Evolutionary conservation across 805 yeast genomes (phyloP), one percentile per base, ranked within the genome.

Genomic region (Candida taoyuanica): DNA sequence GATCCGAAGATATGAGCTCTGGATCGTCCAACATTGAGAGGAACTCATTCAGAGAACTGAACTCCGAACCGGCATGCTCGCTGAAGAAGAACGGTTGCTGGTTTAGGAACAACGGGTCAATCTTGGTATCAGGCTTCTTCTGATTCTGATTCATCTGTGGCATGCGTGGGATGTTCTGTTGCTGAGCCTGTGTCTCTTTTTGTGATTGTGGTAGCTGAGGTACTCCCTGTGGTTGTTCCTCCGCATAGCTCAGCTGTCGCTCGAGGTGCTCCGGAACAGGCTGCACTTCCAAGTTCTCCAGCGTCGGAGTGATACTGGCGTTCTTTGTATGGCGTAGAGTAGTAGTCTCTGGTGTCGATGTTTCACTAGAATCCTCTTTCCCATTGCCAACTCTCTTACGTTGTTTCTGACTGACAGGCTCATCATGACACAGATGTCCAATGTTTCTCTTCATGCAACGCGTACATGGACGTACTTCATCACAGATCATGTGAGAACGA

Each of bases 401-500:
- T 29, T 52, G 56, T 29, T 46, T 48, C 19, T 50, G 51, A 7
- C 48, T 47, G 3, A 52, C 55, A 1, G 59, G 59, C 29, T 55
- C 57, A 36, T 55, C 59, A 31, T 52, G 58, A 54, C 98, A 89
- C 21, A 89, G 62, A 60, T 88, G 95, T 4, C 93, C 89, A 33
- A 89, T 91, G 28, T 85, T 85, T 49, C 97, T 68, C 59, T 84
- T 85, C 8, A 89, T 69, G 61, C 98, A 89, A 30, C 96, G 68
- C 35, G 78, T 74, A 53, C 95, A 85, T 6, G 93, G 81, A 46
- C 64, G 71, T 78, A 52, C 86, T 29, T 79, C 82, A 58, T 88
- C 95, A 63, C 98, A 89, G 21, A 87, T 84, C 89, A 89, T 85
- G 59, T 89, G 98, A 0, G 96, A 85, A 38, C 98, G 68, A 28